phyloP scores from a whole-genome alignment of 805 yeast species.

The Candida gorgasii region DNA sequence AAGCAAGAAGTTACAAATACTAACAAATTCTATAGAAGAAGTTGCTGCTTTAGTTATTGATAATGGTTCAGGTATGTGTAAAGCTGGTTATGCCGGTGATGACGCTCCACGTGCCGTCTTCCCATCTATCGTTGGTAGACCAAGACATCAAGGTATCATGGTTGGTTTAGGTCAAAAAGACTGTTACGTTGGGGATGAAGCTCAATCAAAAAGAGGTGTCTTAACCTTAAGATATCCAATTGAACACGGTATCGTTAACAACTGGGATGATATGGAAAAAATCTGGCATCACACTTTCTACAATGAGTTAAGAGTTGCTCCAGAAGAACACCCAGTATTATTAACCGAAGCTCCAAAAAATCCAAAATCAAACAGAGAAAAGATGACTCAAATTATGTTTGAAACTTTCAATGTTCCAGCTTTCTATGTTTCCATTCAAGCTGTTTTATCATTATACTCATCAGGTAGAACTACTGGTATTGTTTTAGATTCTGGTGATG shows the following conservation, averaged over 20 bases:
- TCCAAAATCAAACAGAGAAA: constrained; percentile 99
- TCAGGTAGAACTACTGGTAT: constrained; percentile 99
- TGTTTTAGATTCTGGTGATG: constrained; percentile 99
- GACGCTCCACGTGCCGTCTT: constrained; percentile 99
- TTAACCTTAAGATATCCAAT: constrained; percentile 98
- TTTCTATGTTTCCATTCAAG: constrained; percentile 97
- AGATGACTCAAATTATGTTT: constrained; percentile 99
- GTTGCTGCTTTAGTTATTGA: constrained; percentile 81
- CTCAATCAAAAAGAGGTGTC: constrained; percentile 99
- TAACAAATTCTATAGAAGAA: constrained; percentile 34
- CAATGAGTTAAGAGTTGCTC: constrained; percentile 99
- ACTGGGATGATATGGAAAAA: constrained; percentile 99
- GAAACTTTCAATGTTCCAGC: constrained; percentile 99
- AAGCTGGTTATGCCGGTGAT: constrained; percentile 99
- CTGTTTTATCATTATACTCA: constrained; percentile 95
- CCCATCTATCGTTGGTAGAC: constrained; percentile 99
- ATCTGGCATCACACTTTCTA: constrained; percentile 99
- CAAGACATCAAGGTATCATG: constrained; percentile 99
- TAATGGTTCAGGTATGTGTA: constrained; percentile 99
- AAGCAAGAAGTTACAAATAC: constrained; percentile 45
- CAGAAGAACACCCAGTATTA: constrained; percentile 99
- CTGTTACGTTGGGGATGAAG: constrained; percentile 99
- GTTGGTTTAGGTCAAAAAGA: constrained; percentile 99
- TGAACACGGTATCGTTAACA: constrained; percentile 99
- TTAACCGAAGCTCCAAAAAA: constrained; percentile 99